A percentile compares a stretch with the other conserved stretches of the same genome.
These are phyloP conservation scores for Rhododendron ferrugineum DNA, from an alignment of 148 eudicot genomes.

Conservation along the genomic window DNA sequence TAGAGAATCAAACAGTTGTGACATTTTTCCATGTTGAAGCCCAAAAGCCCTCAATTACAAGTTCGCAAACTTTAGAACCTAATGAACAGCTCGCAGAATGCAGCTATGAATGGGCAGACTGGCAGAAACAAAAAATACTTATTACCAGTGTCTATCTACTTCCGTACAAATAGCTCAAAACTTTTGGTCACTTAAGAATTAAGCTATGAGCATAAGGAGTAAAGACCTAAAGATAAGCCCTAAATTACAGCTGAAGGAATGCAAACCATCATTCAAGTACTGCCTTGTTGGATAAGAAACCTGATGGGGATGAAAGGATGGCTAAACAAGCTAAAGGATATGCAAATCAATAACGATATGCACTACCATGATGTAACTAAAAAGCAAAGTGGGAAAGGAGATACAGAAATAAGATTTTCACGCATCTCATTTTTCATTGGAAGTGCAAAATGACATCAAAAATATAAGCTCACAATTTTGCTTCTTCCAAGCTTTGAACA, in stretches of 20 bases:
- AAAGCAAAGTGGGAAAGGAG: background rate
- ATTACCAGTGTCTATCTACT: background rate
- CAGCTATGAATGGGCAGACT: background rate
- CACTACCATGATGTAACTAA: background rate
- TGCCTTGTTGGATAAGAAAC: background rate
- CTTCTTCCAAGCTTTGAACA: constrained; percentile 79
- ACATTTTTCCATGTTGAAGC: background rate
- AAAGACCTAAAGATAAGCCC: background rate
- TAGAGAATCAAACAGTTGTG: background rate
- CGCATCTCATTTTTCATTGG: background rate
- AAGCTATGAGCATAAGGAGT: background rate
- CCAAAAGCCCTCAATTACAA: background rate
- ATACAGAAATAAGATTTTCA: background rate
- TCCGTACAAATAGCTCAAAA: background rate
- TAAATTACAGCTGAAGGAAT: background rate
- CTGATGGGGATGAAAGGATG: background rate
- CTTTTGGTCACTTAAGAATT: background rate
- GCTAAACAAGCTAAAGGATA: background rate
- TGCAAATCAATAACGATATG: background rate
- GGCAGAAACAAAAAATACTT: background rate
- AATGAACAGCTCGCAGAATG: background rate
- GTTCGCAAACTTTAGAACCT: background rate
- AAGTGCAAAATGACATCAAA: background rate
- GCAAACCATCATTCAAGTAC: background rate
- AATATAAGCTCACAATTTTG: constrained; percentile 53